Evolutionary conservation across 805 yeast species (phyloP).

Genomic region (Yarrowia sp.): DNA sequence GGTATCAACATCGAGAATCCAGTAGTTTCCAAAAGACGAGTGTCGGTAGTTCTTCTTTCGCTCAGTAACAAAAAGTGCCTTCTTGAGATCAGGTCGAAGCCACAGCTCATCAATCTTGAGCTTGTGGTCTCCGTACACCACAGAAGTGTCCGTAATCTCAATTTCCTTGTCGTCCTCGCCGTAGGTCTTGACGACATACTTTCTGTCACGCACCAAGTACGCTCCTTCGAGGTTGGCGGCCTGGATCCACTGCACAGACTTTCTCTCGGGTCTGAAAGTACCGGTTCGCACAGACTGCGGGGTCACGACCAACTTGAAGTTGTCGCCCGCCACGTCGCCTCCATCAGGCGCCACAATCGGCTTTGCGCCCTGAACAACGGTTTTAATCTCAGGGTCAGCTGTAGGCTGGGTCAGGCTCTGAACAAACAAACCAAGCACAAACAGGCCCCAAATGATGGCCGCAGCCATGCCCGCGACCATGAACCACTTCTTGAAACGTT

Average conservation of each 20-base stretch:
- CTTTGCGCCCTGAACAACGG: not conserved
- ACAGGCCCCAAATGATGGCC: not conserved
- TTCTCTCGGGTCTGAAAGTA: not conserved
- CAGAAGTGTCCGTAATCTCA: conserved; percentile 3
- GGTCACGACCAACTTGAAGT: conserved; percentile 9
- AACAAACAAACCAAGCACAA: conserved; percentile 1
- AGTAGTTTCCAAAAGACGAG: conserved; percentile 60
- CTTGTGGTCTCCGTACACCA: conserved; percentile 21
- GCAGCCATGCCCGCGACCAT: not conserved
- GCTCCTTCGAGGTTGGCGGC: conserved; percentile 10
- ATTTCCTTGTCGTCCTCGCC: conserved; percentile 14
- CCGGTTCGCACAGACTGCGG: conserved; percentile 9
- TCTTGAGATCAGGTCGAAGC: conserved; percentile 47
- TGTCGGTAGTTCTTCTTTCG: conserved; percentile 59
- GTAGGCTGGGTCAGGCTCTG: not conserved
- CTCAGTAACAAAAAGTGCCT: conserved; percentile 58
- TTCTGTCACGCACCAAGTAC: not conserved
- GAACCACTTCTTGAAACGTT: not conserved
- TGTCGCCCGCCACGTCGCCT: not conserved
- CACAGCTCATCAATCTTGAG: conserved; percentile 48
- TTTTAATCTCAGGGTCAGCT: not conserved
- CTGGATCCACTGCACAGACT: conserved; percentile 25
- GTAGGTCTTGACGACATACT: conserved; percentile 9
- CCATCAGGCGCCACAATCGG: not conserved
- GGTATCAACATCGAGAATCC: conserved; percentile 54